Base-by-base conservation (phyloP, 495 filamentous ascomycete species). In the Rhizodiscina lignyota region DNA sequence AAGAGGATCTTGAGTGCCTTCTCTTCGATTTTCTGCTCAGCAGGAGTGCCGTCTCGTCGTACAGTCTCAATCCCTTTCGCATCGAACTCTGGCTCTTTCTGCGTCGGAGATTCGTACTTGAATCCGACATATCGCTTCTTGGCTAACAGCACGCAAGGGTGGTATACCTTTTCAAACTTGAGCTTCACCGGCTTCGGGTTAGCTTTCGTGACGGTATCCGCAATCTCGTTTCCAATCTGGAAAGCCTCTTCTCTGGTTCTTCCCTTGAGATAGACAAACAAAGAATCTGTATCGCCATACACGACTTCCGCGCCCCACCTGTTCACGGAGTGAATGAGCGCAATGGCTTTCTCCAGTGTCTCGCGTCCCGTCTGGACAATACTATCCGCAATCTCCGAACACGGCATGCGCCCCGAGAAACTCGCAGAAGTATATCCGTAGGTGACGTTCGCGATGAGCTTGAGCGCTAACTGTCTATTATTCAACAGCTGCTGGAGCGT, bases 81-180 rank as follows among this genome's bases (percentile, higher is more conserved):
- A 50, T 97, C 89, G 42, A 97, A 96, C 15, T 91, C 83, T 16
- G 89, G 91, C 41, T 80, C 73, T 15, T 53, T 62, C 51, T 97
- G 87, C 13, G 67, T 58, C 18, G 68, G 71, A 41, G 67, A 70
- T 50, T 97, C 89, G 57, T 91, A 97, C 51, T 92, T 94, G 64
- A 92, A 94, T 17, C 89, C 89, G 23, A 94, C 91, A 49, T 97
- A 97, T 24, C 89, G 80, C 55, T 97, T 97, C 61, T 96, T 97
- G 18, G 91, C 83, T 0, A 97, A 69, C 2, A 97, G 68, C 1
- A 94, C 73, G 48, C 86, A 94, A 0, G 89, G 91, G 35, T 84
- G 76, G 54, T 97, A 97, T 10, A 97, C 89, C 48, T 97, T 97
- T 56, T 97, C 91, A 48, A 97, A 94, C 51, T 94, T 94, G 39